Evolutionary conservation across 2,329 filamentous ascomycete species (phyloP).

Genomic region (Bretziella fagacearum): DNA sequence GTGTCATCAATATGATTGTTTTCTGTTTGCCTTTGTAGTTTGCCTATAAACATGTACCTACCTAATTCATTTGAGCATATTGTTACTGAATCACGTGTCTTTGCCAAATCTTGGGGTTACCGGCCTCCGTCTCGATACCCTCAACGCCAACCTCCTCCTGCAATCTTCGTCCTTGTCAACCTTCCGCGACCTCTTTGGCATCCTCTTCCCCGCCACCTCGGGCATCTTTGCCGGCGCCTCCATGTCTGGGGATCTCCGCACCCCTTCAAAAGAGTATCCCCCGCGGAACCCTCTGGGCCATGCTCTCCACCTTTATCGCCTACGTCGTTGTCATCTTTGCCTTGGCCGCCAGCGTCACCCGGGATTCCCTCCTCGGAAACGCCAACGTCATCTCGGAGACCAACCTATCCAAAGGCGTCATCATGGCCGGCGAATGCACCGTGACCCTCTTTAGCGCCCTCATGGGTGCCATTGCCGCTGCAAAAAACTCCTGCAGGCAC

Average conservation of each 20-base stretch:
- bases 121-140: slow-evolving; percentile 52
- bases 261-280: slow-evolving; percentile 71
- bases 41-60: too few species aligned
- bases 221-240: slow-evolving; percentile 57
- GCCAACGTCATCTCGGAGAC: slow-evolving; percentile 66
- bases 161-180: slow-evolving; percentile 48
- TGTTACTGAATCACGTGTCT: too few species aligned
- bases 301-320: slow-evolving; percentile 56
- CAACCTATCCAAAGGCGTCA: slow-evolving; percentile 56
- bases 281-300: slow-evolving; percentile 63
- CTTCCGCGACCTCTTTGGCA: slow-evolving; percentile 71
- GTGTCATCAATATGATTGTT: too few species aligned
- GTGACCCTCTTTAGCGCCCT: slow-evolving; percentile 71
- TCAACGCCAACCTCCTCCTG: slow-evolving; percentile 59
- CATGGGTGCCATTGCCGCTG: slow-evolving; percentile 74
- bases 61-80: too few species aligned
- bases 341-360: slow-evolving; percentile 59
- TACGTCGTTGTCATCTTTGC: slow-evolving; percentile 59
- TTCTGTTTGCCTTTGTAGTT: too few species aligned
- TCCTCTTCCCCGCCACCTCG: slow-evolving; percentile 54
- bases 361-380: slow-evolving; percentile 55
- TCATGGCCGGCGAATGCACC: slow-evolving; percentile 68
- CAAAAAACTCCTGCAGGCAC: slow-evolving; percentile 70
- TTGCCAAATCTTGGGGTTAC: slow-evolving; percentile 58
- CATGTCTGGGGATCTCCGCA: slow-evolving; percentile 74